Base-by-base conservation (phyloP, 73 alveolate species). In the Paramecium primaurelia region DNA sequence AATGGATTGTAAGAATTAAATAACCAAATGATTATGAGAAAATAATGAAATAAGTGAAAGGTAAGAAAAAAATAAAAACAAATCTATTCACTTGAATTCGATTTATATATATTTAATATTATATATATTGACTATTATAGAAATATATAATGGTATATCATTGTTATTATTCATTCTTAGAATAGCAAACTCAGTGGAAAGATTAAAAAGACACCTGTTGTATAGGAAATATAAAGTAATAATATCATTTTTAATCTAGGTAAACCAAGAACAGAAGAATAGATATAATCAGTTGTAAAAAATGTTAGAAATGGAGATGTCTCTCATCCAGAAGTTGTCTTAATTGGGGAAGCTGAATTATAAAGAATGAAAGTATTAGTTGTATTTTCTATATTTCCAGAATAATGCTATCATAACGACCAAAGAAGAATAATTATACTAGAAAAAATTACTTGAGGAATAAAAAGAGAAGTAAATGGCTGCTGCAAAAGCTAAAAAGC, bases 401-500 rank as follows among this genome's bases (percentile, higher is more conserved):
- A 89, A 89, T 71, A 69, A 89, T 71, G 94, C 94, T n/a, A 89
- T 89, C 36, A 89, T 89, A 18, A 89, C 94, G 4, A 89, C 92
- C 18, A 89, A 89, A 71, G 94, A 89, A 47, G 94, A 89, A 71
- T 47, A 77, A 42, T 51, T 89, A 10, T 83, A 89, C 58, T 73
- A 89, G 54, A 89, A 89, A 85, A 89, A 89, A 51, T 30, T 89
- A 38, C 75, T 89, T 38, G 94, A 89, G 51, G 94, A 89, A 22
- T 69, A 89, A 54, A 89, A 89, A 26, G 94, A 89, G 75, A 89
- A 89, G 84, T 59, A 89, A 37, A 89, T 89, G 94, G 94, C 94
- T 42, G 94, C 88, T 40, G 86, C 94, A 10, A 89, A 89, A 20
- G 94, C 94, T 8, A 89, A 89, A 34, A 89, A 89, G 92, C 38